These are phyloP conservation scores for Russula virescens DNA, from an alignment of 768 basidiomycete genomes.

Conservation along the genomic window DNA sequence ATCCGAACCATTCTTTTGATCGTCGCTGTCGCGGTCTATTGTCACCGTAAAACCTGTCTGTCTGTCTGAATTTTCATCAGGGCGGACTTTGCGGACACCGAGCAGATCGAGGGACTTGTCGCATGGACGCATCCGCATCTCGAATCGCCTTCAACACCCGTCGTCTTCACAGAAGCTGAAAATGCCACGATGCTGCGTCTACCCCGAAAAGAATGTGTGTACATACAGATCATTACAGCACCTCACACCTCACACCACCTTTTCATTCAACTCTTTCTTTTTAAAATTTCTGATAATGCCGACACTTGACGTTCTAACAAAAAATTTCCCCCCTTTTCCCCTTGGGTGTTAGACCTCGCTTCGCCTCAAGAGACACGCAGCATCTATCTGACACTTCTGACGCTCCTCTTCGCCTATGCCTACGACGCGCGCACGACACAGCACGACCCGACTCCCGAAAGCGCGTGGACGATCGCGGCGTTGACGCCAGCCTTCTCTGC, in stretches of 20 bases:
- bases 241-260: too few species aligned
- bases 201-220: slow-evolving; percentile 49
- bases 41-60: too few species aligned
- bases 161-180: slow-evolving; percentile 67
- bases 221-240: neutral
- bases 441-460: slow-evolving; percentile 78
- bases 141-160: slow-evolving; percentile 26
- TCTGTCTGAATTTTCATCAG: slow-evolving; percentile 37
- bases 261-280: neutral
- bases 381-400: slow-evolving; percentile 64
- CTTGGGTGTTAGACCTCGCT: slow-evolving; percentile 47
- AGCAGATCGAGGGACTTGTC: slow-evolving; percentile 65
- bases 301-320: neutral
- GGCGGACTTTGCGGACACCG: slow-evolving; percentile 77
- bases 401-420: slow-evolving; percentile 71
- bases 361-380: slow-evolving; percentile 49
- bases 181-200: slow-evolving; percentile 56
- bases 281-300: neutral
- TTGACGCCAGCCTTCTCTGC: slow-evolving; percentile 79
- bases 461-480: slow-evolving; percentile 77
- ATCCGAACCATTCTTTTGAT: too few species aligned
- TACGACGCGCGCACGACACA: slow-evolving; percentile 78
- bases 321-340: too few species aligned
- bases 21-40: neutral
- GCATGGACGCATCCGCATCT: slow-evolving; percentile 57